Percentiles rank a stretch among this genome's conserved stretches.
Conservation (phyloP, 352 stramenopile species). For the Globisporangium parvum region DNA sequence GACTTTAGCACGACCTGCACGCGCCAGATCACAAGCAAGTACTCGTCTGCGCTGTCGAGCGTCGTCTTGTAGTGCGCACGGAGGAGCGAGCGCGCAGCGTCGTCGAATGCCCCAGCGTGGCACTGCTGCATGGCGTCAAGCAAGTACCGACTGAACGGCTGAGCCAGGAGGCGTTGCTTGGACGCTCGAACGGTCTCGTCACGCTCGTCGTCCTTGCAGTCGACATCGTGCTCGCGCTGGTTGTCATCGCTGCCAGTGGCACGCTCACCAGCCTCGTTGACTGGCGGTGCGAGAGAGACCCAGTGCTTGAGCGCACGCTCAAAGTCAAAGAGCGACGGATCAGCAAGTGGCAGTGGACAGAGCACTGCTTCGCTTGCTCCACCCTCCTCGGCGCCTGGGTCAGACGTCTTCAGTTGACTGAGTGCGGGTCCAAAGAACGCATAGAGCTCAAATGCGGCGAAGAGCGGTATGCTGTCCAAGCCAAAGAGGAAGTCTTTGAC, state of each 20-base stretch:
- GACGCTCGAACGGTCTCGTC: not conserved
- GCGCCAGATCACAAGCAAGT: conserved; percentile 36
- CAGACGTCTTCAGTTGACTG: conserved; percentile 7
- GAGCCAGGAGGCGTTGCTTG: conserved; percentile 6
- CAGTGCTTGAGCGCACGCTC: conserved; percentile 21
- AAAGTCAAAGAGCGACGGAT: conserved; percentile 35
- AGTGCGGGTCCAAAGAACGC: conserved; percentile 20
- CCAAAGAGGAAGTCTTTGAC: conserved; percentile 52
- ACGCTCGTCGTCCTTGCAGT: not conserved
- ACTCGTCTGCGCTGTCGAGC: conserved; percentile 47
- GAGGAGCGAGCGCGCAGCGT: conserved; percentile 24
- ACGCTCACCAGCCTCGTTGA: not conserved
- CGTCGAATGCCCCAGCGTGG: conserved; percentile 12
- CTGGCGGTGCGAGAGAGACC: not conserved
- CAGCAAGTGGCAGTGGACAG: conserved; percentile 26
- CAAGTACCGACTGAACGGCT: conserved; percentile 17
- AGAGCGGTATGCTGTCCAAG: conserved; percentile 32
- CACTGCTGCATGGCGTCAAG: conserved; percentile 15
- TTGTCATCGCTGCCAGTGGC: conserved; percentile 11
- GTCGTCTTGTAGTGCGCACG: conserved; percentile 46
- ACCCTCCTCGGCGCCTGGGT: not conserved
- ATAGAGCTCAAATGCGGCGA: conserved; percentile 24
- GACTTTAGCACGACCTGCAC: conserved; percentile 26
- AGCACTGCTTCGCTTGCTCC: not conserved
- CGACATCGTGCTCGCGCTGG: not conserved